phyloP scores from a whole-genome alignment of 176 grass and related monocot genomes.

The Chrysopogon serrulatus region DNA sequence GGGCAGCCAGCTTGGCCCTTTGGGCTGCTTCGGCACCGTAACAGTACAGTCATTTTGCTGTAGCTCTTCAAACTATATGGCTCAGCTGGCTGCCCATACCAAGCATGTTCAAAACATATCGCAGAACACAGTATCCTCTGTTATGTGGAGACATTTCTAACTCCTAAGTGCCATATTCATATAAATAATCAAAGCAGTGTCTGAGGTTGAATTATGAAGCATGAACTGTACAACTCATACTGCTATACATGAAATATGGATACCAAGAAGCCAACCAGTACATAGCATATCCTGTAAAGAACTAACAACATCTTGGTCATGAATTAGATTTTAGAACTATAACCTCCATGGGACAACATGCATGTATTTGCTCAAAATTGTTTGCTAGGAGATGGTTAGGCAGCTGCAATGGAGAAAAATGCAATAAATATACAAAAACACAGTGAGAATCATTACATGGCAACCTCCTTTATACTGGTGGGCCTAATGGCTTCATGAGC shows the following conservation, averaged over 20 bases:
- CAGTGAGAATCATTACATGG: conserved; percentile 70
- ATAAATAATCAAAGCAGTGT: conserved; percentile 8
- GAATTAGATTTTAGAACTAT: neutral
- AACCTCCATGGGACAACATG: neutral
- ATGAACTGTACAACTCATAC: neutral
- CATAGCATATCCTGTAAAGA: neutral
- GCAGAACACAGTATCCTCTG: neutral
- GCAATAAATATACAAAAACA: neutral
- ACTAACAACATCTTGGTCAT: neutral
- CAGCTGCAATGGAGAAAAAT: conserved; percentile 11
- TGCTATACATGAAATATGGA: neutral
- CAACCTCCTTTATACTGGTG: conserved; percentile 84
- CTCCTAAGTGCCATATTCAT: neutral
- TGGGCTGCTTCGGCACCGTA: neutral
- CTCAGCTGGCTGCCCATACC: neutral
- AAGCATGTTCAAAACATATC: conserved; percentile 2
- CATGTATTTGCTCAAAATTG: neutral
- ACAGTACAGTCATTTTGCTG: neutral
- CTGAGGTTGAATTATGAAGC: neutral
- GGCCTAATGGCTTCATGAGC: conserved; percentile 99
- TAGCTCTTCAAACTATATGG: neutral
- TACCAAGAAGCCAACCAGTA: conserved; percentile 1
- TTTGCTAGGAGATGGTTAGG: neutral
- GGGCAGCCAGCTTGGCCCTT: neutral
- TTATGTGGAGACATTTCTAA: neutral